Conservation (phyloP, 345 rosid species). For the Cardamine occulta region DNA sequence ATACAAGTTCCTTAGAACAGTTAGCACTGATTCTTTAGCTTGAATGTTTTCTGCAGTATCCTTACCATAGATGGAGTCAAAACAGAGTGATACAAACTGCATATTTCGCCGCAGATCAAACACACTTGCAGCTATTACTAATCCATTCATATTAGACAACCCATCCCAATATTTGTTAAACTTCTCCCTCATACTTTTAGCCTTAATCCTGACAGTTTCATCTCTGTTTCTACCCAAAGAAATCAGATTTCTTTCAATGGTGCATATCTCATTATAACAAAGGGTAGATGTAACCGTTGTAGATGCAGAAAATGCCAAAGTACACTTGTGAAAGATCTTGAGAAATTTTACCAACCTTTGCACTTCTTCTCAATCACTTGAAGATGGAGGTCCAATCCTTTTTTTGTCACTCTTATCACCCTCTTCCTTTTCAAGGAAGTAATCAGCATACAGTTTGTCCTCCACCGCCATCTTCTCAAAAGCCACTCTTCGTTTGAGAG, state of each 20-base stretch:
- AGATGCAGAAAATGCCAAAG: background rate
- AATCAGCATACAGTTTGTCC: too few species aligned
- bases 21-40: too few species aligned
- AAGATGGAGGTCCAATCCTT: background rate
- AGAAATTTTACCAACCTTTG: background rate
- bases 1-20: too few species aligned
- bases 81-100: background rate
- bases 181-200: background rate
- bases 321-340: background rate
- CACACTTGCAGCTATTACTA: background rate
- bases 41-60: background rate
- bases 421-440: too few species aligned
- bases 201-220: too few species aligned
- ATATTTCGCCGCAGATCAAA: background rate
- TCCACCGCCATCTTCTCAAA: too few species aligned
- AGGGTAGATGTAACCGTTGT: background rate
- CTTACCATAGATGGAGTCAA: background rate
- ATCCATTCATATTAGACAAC: background rate
- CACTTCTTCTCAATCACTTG: conserved; percentile 3
- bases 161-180: conserved; percentile 1
- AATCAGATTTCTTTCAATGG: too few species aligned
- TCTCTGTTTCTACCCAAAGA: too few species aligned
- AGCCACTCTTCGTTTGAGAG: too few species aligned
- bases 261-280: too few species aligned
- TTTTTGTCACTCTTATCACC: too few species aligned